Percentiles rank a stretch among this genome's conserved stretches.
Conservation (phyloP, 1,284 basidiomycete species). For the Heliocybe sulcata region DNA sequence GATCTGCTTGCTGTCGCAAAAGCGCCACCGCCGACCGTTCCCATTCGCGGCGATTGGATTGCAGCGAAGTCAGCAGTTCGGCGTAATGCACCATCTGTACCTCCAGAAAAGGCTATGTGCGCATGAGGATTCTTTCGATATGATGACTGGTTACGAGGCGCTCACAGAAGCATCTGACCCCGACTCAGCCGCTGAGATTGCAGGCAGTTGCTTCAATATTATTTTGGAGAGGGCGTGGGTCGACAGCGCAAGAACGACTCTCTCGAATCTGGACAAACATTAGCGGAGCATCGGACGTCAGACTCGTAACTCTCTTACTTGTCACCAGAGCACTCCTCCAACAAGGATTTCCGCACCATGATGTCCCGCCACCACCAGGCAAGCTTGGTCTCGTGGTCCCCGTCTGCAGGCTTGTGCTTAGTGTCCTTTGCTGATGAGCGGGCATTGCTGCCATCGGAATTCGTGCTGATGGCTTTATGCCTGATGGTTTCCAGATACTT, state of each 20-base stretch:
- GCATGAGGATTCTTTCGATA: constrained; percentile 8
- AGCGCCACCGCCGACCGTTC: constrained; percentile 16
- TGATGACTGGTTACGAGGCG: constrained; percentile 7
- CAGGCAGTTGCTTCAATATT: constrained; percentile 5
- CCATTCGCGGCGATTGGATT: constrained; percentile 17
- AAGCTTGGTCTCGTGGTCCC: constrained; percentile 9
- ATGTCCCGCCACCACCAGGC: constrained; percentile 49
- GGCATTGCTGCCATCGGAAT: constrained; percentile 7
- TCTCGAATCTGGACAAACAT: constrained; percentile 34
- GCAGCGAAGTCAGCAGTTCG: constrained; percentile 13
- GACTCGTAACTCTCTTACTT: constrained; percentile 26
- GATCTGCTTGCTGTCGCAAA: constrained; percentile 15
- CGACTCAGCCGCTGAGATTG: not conserved
- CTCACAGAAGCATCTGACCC: constrained; percentile 3
- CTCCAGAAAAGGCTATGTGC: constrained; percentile 9
- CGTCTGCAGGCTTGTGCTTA: not conserved
- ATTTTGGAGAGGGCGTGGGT: constrained; percentile 38
- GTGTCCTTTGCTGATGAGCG: constrained; percentile 7
- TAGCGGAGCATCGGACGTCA: not conserved
- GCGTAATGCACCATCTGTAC: constrained; percentile 9
- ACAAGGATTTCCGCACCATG: constrained; percentile 41
- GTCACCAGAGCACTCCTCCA: constrained; percentile 47
- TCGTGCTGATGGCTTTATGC: constrained; percentile 25
- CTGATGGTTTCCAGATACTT: constrained; percentile 42
- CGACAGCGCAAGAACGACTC: constrained; percentile 39